Conservation (phyloP, 495 filamentous ascomycete genomes). For the Penicillium macrosclerotiorum region DNA sequence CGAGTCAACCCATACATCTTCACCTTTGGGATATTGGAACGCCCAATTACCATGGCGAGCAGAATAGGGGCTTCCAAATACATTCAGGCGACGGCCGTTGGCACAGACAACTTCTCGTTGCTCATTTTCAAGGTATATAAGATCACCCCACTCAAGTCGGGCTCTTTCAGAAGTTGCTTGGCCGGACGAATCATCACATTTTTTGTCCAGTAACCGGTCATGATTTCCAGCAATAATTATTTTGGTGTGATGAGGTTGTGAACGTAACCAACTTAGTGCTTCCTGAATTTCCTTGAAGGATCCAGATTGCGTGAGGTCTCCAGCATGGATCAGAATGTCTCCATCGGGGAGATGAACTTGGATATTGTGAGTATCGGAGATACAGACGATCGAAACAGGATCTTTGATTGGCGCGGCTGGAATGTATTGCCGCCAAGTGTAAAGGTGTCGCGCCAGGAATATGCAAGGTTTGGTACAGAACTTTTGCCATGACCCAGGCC, state of each 20-base stretch:
- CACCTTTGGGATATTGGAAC: slow-evolving; percentile 44
- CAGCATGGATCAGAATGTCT: slow-evolving; percentile 74
- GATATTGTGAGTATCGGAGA: slow-evolving; percentile 76
- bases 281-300: slow-evolving; percentile 56
- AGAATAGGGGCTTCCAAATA: slow-evolving; percentile 55
- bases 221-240: slow-evolving; percentile 73
- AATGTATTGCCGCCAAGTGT: slow-evolving; percentile 13
- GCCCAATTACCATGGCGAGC: slow-evolving; percentile 47
- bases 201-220: slow-evolving; percentile 63
- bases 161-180: slow-evolving; percentile 9
- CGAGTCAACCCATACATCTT: slow-evolving; percentile 24
- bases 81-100: slow-evolving; percentile 49
- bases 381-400: slow-evolving; percentile 40
- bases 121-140: slow-evolving; percentile 53
- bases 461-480: slow-evolving; percentile 15
- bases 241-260: slow-evolving; percentile 61
- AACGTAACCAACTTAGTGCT: slow-evolving; percentile 63
- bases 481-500: slow-evolving; percentile 16
- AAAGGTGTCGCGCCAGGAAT: slow-evolving; percentile 17
- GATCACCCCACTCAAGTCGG: slow-evolving; percentile 40
- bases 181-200: slow-evolving; percentile 8
- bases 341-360: slow-evolving; percentile 57
- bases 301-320: slow-evolving; percentile 68
- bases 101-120: slow-evolving; percentile 44
- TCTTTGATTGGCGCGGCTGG: slow-evolving; percentile 13